Conservation (phyloP, 75 land plant species). For the Picea sitchensis region DNA sequence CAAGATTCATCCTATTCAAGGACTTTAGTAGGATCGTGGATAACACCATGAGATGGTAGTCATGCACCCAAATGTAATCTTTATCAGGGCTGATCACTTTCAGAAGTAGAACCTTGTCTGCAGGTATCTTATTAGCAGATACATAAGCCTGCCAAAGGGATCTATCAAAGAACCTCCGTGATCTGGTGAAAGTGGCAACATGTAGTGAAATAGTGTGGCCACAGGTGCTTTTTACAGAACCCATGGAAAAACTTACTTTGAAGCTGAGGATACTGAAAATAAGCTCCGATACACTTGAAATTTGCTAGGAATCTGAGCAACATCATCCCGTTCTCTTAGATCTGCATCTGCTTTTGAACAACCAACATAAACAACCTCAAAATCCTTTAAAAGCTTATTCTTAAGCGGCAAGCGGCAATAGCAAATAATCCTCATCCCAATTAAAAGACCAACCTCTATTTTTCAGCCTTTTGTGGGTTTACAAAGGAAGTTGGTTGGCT, state of each 20-base stretch:
- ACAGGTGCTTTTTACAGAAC: slow-evolving; percentile 58
- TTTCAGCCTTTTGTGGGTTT: slow-evolving; percentile 33
- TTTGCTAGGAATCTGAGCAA: slow-evolving; percentile 48
- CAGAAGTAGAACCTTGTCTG: slow-evolving; percentile 55
- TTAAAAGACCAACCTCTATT: slow-evolving; percentile 49
- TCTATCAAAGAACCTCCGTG: slow-evolving; percentile 81
- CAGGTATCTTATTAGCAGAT: slow-evolving; percentile 64
- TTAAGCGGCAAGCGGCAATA: slow-evolving; percentile 59
- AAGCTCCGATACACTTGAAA: slow-evolving; percentile 60
- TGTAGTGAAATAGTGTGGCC: slow-evolving; percentile 89
- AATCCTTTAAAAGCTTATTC: slow-evolving; percentile 60
- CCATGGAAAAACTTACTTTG: slow-evolving; percentile 69
- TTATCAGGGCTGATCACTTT: slow-evolving; percentile 62
- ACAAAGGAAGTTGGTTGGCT: slow-evolving; percentile 69
- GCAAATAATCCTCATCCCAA: slow-evolving; percentile 66
- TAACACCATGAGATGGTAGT: slow-evolving; percentile 80
- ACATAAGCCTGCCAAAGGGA: slow-evolving; percentile 75
- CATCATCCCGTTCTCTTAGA: slow-evolving; percentile 59
- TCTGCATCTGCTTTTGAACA: slow-evolving; percentile 71
- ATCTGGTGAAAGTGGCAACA: slow-evolving; percentile 77
- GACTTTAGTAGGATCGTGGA: slow-evolving; percentile 70
- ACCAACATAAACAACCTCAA: slow-evolving; percentile 71
- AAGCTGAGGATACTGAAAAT: slow-evolving; percentile 59
- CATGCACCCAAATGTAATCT: slow-evolving; percentile 60
- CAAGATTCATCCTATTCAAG: slow-evolving; percentile 57